Evolutionary conservation across 306 rosid genomes (phyloP), one percentile per base, ranked within the genome.

Genomic region (Ormosia semicastrata): DNA sequence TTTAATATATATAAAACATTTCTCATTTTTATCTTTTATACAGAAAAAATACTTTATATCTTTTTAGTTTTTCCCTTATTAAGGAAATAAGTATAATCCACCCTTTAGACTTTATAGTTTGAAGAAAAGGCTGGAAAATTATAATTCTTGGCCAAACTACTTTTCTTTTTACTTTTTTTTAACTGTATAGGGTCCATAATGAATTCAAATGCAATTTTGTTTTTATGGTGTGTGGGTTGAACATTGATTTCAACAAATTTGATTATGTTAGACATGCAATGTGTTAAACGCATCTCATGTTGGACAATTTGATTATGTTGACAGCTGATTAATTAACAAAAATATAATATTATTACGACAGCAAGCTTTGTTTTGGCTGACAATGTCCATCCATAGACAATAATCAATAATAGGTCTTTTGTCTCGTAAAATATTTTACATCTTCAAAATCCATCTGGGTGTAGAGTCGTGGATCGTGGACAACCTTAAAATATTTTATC

Each of bases 401-500:
- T 53, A 56, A 68, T 58, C 12, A 39, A 40, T 29, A 37, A 46
- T 14, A 11, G 15, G 49, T 59, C 8, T 14, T 46, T 10, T 10
- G 69, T 46, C 3, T 32, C 4, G 24, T 10, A 59, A 17, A 24
- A 39, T 81, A 52, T 40, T 50, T 18, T 4, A 70, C 17, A 76
- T 64, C 17, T 1, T 36, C 8, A 75, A 24, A 58, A 15, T 34
- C 9, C 65, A 79, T 10, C 56, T 56, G 76, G 73, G 65, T 5
- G 54, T n/a, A 29, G 43, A 58, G 54, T 4, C 58, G 15, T 60
- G 40, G 59, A 60, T 60, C 68, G n/a, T 47, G 67, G 79, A 39
- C 79, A 81, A 73, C 57, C 75, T 49, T 62, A 17, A n/a, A n/a
- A n/a, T n/a, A n/a, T n/a, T 49, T 71, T 50, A 41, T 41, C 57